Conservation (phyloP, 805 yeast species). For the Saccharomyces kudriavzevii region DNA sequence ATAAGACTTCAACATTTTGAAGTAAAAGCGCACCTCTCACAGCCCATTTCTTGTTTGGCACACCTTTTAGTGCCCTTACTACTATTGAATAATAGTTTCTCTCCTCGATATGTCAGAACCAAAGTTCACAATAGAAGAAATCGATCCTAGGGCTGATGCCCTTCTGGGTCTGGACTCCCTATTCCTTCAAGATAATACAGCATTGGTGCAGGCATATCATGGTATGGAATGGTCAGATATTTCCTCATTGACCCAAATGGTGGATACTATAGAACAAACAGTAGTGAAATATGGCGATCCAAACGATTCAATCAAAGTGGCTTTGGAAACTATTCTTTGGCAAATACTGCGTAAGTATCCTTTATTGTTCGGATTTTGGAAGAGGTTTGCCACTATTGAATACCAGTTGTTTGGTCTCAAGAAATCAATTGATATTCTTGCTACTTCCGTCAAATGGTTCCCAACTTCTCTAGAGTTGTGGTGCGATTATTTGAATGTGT, state of each 20-base stretch:
- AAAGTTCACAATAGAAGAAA: neutral
- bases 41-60: neutral
- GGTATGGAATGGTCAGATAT: conserved; percentile 30
- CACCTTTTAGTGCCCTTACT: neutral
- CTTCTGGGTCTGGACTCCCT: conserved; percentile 18
- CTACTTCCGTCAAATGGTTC: conserved; percentile 38
- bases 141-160: conserved; percentile 3
- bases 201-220: conserved; percentile 16
- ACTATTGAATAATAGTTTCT: neutral
- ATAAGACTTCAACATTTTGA: neutral
- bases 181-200: conserved; percentile 23
- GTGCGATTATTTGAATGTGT: conserved; percentile 55
- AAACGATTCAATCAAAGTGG: conserved; percentile 22
- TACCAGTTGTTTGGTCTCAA: conserved; percentile 49
- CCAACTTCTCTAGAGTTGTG: conserved; percentile 61
- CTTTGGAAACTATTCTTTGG: conserved; percentile 32
- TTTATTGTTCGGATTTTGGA: conserved; percentile 55
- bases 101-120: conserved; percentile 2
- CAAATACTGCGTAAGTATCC: conserved; percentile 50
- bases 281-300: conserved; percentile 31
- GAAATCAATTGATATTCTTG: conserved; percentile 39
- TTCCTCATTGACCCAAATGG: conserved; percentile 34
- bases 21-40: neutral
- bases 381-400: conserved; percentile 45
- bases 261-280: conserved; percentile 29